A percentile compares a stretch with the other conserved stretches of the same genome.
These are phyloP conservation scores for Polymyxa betae DNA, from an alignment of 208 protist genomes.

Conservation along the genomic window DNA sequence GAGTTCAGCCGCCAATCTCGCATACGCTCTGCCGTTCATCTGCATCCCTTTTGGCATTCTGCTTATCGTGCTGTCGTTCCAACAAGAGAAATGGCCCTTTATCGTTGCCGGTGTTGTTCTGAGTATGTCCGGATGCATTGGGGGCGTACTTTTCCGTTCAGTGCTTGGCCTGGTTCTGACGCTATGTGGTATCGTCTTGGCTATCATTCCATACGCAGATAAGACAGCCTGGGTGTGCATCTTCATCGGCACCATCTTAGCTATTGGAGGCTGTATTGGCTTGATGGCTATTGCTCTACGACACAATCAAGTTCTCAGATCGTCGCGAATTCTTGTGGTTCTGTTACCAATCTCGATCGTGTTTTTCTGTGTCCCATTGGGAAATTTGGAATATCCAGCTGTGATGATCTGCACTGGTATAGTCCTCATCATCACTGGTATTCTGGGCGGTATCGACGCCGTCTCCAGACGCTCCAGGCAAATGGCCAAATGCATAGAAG, in stretches of 20 bases:
- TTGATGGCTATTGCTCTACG: background rate
- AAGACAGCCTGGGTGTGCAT: background rate
- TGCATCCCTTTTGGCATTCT: constrained; percentile 35
- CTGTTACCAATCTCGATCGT: background rate
- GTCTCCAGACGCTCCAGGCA: background rate
- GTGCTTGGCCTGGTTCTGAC: background rate
- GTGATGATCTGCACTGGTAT: constrained; percentile 35
- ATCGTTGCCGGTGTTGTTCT: background rate
- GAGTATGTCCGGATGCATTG: background rate
- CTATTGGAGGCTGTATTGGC: background rate
- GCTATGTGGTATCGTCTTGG: background rate
- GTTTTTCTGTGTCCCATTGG: constrained; percentile 20
- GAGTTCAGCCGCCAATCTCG: background rate
- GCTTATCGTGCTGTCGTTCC: constrained; percentile 34
- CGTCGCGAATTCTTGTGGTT: background rate
- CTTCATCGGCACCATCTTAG: constrained; percentile 13
- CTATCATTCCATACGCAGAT: constrained; percentile 8
- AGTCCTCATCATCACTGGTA: background rate
- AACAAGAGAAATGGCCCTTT: constrained; percentile 20
- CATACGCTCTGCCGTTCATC: constrained; percentile 44
- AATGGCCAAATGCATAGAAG: background rate
- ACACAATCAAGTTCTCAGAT: background rate
- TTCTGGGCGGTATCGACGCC: background rate
- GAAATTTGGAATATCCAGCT: background rate
- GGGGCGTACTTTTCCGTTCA: background rate